Base-by-base conservation (phyloP, 495 filamentous ascomycete species). In the Podospora didyma region DNA sequence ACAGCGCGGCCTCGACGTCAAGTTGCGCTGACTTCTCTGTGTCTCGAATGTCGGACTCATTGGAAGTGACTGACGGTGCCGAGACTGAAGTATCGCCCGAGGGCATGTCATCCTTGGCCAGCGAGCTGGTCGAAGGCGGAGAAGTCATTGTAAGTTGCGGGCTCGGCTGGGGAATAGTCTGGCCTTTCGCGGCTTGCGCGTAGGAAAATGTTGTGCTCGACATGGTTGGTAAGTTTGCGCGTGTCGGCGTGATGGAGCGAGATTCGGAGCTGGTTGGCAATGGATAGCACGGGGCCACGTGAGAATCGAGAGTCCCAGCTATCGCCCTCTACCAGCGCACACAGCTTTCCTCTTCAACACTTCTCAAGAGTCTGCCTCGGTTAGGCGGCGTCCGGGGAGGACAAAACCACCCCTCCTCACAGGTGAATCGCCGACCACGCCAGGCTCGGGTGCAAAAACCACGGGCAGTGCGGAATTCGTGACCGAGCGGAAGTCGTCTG, bases 121-220 rank as follows among this genome's bases (percentile, higher is more conserved):
- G 71, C 28, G 84, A 86, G 37, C 85, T 83, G 22, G 79, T 79
- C n/a, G 83, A 84, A 16, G 82, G 81, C 14, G 82, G 81, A 41
- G 86, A 80, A 58, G 83, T 88, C 35, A 88, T 84, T 17, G 85
- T 86, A 7, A 62, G 53, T 51, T 69, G 66, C 23, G 86, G 80
- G n/a, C 84, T 82, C 7, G 77, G 73, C 39, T 90, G 88, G 51
- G 75, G 31, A 58, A 78, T 62, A 53, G 82, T 73, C 56, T 83
- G 78, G 62, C 90, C 89, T 72, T 90, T 92, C 24, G 93, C 94
- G 66, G 93, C 93, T 78, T 96, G 91, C 55, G 93, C 93, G 74
- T 98, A 98, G 42, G 94, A 96, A 72, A 96, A 95, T 53, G 79
- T 68, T 49, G 80, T 60, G 57, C 73, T 46, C 35, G 71, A 66